Evolutionary conservation across 2,329 filamentous ascomycete species (phyloP).

Genomic region (Sphaerostilbella broomeana): DNA sequence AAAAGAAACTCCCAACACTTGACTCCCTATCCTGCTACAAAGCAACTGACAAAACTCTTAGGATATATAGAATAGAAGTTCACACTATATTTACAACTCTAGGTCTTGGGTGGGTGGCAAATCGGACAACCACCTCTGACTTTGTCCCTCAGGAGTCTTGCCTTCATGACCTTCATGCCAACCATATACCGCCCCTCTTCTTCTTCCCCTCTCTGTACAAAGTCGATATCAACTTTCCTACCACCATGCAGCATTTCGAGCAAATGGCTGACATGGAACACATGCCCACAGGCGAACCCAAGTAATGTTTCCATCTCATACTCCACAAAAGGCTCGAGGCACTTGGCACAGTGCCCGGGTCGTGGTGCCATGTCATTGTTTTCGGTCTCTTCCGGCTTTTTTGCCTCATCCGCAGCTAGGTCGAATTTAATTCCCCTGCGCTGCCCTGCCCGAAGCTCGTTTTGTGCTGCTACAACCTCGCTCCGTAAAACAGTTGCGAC

Average conservation of each 20-base stretch:
- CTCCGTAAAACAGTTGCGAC: conserved; percentile 80
- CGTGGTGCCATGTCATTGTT: conserved; percentile 29
- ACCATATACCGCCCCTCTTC: conserved; percentile 55
- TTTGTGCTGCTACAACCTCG: conserved; percentile 81
- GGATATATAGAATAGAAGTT: conserved; percentile 9
- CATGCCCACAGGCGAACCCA: conserved; percentile 75
- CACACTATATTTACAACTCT: conserved; percentile 7
- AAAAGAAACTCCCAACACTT: neutral
- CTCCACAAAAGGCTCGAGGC: conserved; percentile 49
- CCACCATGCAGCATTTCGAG: conserved; percentile 46
- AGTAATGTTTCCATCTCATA: conserved; percentile 66
- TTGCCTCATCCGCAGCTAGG: conserved; percentile 15
- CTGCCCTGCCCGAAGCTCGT: conserved; percentile 70
- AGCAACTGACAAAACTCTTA: neutral
- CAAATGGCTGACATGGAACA: conserved; percentile 71
- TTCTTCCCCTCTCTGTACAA: conserved; percentile 37
- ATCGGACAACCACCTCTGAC: conserved; percentile 60
- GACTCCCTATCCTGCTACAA: neutral
- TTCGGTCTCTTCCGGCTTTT: conserved; percentile 16
- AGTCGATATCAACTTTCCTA: conserved; percentile 40
- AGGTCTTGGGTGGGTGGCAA: conserved; percentile 32
- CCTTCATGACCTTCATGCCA: conserved; percentile 81
- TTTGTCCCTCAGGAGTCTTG: conserved; percentile 66
- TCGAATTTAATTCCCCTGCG: conserved; percentile 78
- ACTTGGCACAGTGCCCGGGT: conserved; percentile 54